Conservation (phyloP, 225 moss, liverwort and hornwort species). For the Ulota crispa region DNA sequence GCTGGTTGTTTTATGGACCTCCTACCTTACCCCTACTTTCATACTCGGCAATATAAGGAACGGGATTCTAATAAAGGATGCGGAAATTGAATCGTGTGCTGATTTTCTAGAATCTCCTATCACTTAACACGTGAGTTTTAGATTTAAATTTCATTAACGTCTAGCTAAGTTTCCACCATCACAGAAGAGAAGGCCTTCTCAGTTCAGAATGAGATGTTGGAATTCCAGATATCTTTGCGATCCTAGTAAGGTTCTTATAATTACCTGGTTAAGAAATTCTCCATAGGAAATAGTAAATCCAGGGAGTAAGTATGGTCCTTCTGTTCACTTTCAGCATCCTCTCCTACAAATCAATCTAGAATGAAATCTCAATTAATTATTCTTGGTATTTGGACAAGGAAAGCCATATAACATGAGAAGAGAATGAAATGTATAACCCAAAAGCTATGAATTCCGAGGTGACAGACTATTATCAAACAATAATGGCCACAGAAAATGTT, state of each 20-base stretch:
- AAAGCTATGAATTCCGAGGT: background rate
- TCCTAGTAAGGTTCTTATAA: background rate
- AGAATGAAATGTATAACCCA: background rate
- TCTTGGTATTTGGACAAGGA: background rate
- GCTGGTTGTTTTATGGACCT: no score
- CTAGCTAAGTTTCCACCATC: background rate
- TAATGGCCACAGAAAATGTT: background rate
- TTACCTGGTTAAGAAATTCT: background rate
- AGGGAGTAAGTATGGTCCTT: background rate
- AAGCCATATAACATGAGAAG: background rate
- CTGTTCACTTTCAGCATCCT: background rate
- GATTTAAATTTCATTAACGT: background rate
- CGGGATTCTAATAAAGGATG: background rate
- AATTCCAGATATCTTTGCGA: background rate
- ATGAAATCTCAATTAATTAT: background rate
- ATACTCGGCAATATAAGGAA: background rate
- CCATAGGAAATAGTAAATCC: background rate
- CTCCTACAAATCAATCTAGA: background rate
- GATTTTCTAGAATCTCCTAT: background rate
- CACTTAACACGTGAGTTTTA: background rate
- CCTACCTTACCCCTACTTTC: background rate
- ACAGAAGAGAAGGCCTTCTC: background rate
- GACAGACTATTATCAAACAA: background rate
- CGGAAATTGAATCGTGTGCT: background rate
- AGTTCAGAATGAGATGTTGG: background rate